These are phyloP conservation scores for Areca catechu DNA, from an alignment of 176 grass and related monocot species.

Conservation along the genomic window DNA sequence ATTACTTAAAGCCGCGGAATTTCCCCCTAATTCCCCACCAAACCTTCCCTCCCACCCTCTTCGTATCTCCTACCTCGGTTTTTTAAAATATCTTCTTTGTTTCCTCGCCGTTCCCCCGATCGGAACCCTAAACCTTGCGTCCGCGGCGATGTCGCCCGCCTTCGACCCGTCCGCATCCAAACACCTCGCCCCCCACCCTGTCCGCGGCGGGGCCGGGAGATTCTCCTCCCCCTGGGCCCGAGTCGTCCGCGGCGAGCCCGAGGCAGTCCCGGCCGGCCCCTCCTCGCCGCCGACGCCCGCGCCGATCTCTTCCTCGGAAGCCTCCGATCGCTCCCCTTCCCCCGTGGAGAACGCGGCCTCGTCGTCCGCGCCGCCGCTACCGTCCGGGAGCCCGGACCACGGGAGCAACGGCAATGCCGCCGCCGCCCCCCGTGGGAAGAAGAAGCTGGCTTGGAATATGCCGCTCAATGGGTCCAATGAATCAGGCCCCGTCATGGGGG, in stretches of 20 bases:
- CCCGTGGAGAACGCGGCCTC: background rate
- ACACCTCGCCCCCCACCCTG: no score
- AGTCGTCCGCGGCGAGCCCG: slow-evolving; percentile 2
- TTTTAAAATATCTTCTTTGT: no score
- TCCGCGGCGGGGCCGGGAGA: no score
- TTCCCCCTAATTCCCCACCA: no score
- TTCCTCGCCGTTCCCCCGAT: no score
- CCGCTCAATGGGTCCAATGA: slow-evolving; percentile 3
- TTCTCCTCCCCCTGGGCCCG: no score
- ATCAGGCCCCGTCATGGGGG: slow-evolving; percentile 1
- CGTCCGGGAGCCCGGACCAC: slow-evolving; percentile 4
- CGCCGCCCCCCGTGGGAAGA: slow-evolving; percentile 11
- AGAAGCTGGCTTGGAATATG: slow-evolving; percentile 53
- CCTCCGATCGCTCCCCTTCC: background rate
- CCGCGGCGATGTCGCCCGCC: no score
- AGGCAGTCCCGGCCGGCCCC: slow-evolving; percentile 14
- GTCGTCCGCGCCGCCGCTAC: background rate
- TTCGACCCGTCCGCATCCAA: no score
- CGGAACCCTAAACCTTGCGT: no score
- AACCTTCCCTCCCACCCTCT: no score
- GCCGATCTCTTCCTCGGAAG: slow-evolving; percentile 10
- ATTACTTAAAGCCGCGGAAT: no score
- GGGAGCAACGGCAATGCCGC: slow-evolving; percentile 39
- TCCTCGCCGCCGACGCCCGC: background rate
- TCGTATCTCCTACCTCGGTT: no score